Evolutionary conservation across 768 basidiomycete species (phyloP).

Genomic region (Phlebiopsis flavidoalba): DNA sequence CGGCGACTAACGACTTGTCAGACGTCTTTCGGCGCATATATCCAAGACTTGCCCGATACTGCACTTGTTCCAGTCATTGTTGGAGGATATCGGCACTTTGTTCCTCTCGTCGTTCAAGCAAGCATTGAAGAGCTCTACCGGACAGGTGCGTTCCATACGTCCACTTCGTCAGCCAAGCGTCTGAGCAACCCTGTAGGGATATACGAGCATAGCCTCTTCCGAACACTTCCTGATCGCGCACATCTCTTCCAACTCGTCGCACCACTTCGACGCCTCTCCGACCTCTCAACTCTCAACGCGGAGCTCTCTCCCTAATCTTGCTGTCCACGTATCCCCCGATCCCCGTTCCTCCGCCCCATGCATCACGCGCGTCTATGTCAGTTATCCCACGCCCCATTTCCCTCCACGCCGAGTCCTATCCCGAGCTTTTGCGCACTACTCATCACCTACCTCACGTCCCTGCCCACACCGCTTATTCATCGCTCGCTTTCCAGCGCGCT

Average conservation of each 20-base stretch:
- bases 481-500: slow-evolving; percentile 35
- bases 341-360: slow-evolving; percentile 19
- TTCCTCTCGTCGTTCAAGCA: slow-evolving; percentile 34
- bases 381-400: background rate
- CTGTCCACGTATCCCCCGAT: background rate
- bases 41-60: slow-evolving; percentile 28
- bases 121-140: slow-evolving; percentile 44
- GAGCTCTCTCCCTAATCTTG: background rate
- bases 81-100: slow-evolving; percentile 32
- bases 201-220: slow-evolving; percentile 38
- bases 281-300: background rate
- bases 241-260: slow-evolving; percentile 35
- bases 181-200: slow-evolving; percentile 28
- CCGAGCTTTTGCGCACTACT: slow-evolving; percentile 42
- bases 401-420: slow-evolving; percentile 31
- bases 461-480: slow-evolving; percentile 43
- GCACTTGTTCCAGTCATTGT: slow-evolving; percentile 29
- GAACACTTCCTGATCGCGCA: slow-evolving; percentile 34
- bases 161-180: too few relatives aligned
- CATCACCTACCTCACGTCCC: slow-evolving; percentile 40
- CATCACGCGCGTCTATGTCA: slow-evolving; percentile 15
- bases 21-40: slow-evolving; percentile 33
- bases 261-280: slow-evolving; percentile 28
- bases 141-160: slow-evolving; percentile 26
- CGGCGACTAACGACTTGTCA: slow-evolving; percentile 7